A percentile compares a stretch with the other conserved stretches of the same genome.
Conservation (phyloP, 2,329 filamentous ascomycete species). For the Aureobasidium sp. region DNA sequence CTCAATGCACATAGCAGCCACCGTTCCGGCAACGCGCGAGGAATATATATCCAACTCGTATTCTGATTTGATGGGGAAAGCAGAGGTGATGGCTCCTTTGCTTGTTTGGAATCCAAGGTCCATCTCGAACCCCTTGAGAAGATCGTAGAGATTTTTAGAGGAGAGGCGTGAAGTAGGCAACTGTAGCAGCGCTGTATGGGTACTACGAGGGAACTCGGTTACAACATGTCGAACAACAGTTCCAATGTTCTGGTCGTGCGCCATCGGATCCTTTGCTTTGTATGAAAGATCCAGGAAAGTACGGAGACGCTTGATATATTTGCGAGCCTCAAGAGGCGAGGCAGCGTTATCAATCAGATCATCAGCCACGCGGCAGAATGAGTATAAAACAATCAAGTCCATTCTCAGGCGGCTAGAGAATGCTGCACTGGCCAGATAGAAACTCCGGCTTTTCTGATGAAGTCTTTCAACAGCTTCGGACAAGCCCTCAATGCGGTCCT, state of each 20-base stretch:
- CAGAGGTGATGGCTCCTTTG: constrained; percentile 4
- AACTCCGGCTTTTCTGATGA: constrained; percentile 59
- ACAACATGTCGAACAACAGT: constrained; percentile 31
- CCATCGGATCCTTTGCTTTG: constrained; percentile 20
- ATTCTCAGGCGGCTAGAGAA: constrained; percentile 60
- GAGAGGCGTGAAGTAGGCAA: constrained; percentile 51
- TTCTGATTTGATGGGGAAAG: constrained; percentile 51
- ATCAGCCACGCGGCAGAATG: constrained; percentile 65
- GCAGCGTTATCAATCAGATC: constrained; percentile 61
- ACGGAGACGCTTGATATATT: constrained; percentile 52
- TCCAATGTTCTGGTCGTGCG: constrained; percentile 17
- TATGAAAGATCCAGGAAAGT: constrained; percentile 50
- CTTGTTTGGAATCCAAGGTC: constrained; percentile 48
- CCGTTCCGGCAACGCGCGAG: constrained; percentile 59
- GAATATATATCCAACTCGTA: constrained; percentile 54
- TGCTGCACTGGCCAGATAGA: constrained; percentile 61
- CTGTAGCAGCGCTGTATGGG: constrained; percentile 48
- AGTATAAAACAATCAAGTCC: constrained; percentile 61
- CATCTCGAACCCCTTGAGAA: constrained; percentile 60
- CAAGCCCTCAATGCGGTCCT: constrained; percentile 48
- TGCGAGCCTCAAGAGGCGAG: constrained; percentile 41
- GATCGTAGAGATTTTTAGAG: constrained; percentile 50
- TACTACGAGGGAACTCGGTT: constrained; percentile 43
- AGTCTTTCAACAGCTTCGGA: constrained; percentile 51
- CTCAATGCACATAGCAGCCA: constrained; percentile 59